Percentiles rank a stretch among this genome's conserved stretches.
Evolutionary conservation across 257 asterid species (phyloP).

Genomic region (Solanum sitiens): DNA sequence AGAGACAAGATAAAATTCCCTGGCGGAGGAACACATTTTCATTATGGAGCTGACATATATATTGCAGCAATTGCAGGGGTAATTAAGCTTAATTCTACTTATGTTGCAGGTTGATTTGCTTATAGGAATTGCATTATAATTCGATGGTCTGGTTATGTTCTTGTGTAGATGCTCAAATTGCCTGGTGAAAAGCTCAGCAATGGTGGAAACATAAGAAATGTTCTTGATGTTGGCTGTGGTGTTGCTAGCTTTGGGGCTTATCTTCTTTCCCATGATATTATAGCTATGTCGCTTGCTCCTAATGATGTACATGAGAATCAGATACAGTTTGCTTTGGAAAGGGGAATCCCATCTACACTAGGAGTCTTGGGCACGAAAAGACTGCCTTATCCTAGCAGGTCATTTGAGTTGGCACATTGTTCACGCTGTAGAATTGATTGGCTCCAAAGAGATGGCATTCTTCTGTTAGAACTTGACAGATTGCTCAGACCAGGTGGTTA

Average conservation of each 20-base stretch:
- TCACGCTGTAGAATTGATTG: conserved; percentile 95
- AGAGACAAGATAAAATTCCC: conserved; percentile 88
- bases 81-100: neutral
- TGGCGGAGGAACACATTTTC: conserved; percentile 98
- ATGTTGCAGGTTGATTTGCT: neutral
- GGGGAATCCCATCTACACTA: conserved; percentile 79
- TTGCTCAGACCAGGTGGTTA: conserved; percentile 92
- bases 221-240: conserved; percentile 97
- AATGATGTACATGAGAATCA: conserved; percentile 96
- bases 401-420: conserved; percentile 88
- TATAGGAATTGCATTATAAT: neutral
- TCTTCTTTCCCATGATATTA: conserved; percentile 64
- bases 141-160: neutral
- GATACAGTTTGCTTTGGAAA: conserved; percentile 91
- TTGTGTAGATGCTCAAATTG: conserved; percentile 76
- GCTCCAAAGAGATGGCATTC: conserved; percentile 94
- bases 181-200: conserved; percentile 61
- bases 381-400: conserved; percentile 87
- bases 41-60: conserved; percentile 79
- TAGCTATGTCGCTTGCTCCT: conserved; percentile 94
- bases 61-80: conserved; percentile 87
- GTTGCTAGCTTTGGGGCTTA: conserved; percentile 97
- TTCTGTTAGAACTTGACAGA: conserved; percentile 81
- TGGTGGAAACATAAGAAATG: conserved; percentile 67
- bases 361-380: conserved; percentile 91